Percentiles rank a stretch among this genome's conserved stretches.
These are phyloP conservation scores for Aciculoconidium aculeatum DNA, from an alignment of 805 yeast genomes.

Conservation along the genomic window DNA sequence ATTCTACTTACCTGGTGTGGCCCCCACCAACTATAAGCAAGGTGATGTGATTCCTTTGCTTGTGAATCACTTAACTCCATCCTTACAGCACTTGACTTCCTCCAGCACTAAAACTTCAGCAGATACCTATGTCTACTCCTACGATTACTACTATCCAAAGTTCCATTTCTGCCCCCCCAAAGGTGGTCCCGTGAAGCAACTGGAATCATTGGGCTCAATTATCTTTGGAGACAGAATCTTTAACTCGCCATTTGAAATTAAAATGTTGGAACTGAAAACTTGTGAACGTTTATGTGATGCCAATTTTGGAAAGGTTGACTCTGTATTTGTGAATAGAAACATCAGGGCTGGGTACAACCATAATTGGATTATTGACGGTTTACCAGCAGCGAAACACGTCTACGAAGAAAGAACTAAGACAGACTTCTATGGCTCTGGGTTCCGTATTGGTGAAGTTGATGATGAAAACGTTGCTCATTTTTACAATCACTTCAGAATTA, in stretches of 20 bases:
- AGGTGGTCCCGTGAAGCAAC: conserved; percentile 62
- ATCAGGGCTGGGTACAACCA: conserved; percentile 79
- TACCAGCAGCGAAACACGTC: conserved; percentile 76
- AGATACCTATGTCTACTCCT: conserved; percentile 60
- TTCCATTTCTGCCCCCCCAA: conserved; percentile 81
- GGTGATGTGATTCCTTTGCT: conserved; percentile 71
- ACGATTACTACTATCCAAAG: conserved; percentile 76
- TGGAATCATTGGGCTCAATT: conserved; percentile 88
- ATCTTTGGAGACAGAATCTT: conserved; percentile 94
- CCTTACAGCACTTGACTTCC: conserved; percentile 36
- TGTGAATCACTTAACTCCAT: conserved; percentile 89
- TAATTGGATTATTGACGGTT: conserved; percentile 92
- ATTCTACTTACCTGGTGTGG: conserved; percentile 92
- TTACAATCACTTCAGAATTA: conserved; percentile 75
- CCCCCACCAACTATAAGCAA: conserved; percentile 80
- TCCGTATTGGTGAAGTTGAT: conserved; percentile 69
- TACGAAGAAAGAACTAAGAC: conserved; percentile 53
- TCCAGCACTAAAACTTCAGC: conserved; percentile 28
- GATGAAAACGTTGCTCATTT: conserved; percentile 52
- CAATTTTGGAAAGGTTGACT: conserved; percentile 58
- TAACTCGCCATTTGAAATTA: conserved; percentile 80
- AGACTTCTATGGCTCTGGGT: conserved; percentile 73
- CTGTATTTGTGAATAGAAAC: conserved; percentile 69
- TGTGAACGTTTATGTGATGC: conserved; percentile 66
- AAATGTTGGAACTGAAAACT: conserved; percentile 65